Base-by-base conservation (phyloP, 2,329 filamentous ascomycete genomes). In the Alternaria dauci region DNA sequence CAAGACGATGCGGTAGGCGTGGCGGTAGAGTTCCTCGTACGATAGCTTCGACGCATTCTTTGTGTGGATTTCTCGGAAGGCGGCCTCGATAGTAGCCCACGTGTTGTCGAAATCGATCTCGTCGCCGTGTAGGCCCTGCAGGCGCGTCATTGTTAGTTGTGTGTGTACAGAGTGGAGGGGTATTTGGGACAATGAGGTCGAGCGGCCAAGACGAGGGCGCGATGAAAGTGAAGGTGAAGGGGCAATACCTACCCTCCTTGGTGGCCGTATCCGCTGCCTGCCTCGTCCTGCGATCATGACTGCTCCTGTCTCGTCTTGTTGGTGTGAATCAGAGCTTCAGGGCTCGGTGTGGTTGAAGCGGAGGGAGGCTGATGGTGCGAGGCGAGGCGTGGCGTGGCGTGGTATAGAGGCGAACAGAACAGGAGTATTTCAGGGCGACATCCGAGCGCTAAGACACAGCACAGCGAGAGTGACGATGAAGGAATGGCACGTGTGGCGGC, bases 21-120 rank as follows among this genome's bases (percentile, higher is more conserved):
- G 91, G 59, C 95, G 91, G 80, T 99, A 99, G 1, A 99, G 87
- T 73, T 96, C 91, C 78, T 99, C 95, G 81, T 97, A 99, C 1
- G 94, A 97, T 2, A 99, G 87, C 16, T 86, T 85, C 9, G 93
- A 96, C 61, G 93, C 93, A 76, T 96, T 95, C 77, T 96, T 94
- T 59, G 89, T 91, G 81, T 98, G 94, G 52, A 99, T 98, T 74
- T 97, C 92, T 58, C 83, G 85, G 53, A 99, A 87, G 4, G 94
- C 93, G 48, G 88, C 86, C 46, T 89, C 85, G 8, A 99, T 87
- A 44, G 88, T 87, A 14, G 84, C 83, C 95, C 95, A 99, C 69
- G 89, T 91, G 3, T 87, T 84, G n/a, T 97, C 91, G 75, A 97
- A 97, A 67, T 96, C 92, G 70, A 91, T 85, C 9, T 85, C 83